Evolutionary conservation across 805 yeast species (phyloP), one percentile per base, ranked within the genome.

Genomic region (Blastobotrys attinorum): DNA sequence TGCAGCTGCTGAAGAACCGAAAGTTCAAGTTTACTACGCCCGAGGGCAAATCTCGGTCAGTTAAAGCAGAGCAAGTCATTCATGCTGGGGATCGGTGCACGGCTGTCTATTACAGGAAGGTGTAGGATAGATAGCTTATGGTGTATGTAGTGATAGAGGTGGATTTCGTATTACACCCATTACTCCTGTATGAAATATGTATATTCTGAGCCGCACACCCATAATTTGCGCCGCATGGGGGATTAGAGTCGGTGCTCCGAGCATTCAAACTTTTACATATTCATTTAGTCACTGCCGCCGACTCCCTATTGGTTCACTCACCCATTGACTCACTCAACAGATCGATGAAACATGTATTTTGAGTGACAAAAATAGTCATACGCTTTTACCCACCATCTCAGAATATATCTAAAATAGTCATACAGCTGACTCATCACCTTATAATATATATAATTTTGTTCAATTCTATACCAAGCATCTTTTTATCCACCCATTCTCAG

Each of bases 61-160:
- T 37, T 15, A 58, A 54, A 3, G 67, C 69, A 6, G 72, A 73
- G 42, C 89, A 83, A 61, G 75, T 67, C 3, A 56, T 81, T 5
- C 72, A 70, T 33, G 82, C 89, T 3, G 88, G 89, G 6, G 74
- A 66, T 8, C 70, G 70, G 39, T 65, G 76, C 31, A 73, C 83
- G 27, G 89, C 82, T 33, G 69, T 84, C 23, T 83, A 63, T 62
- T 84, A 83, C 65, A 69, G 29, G 7, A 7, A 11, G 7, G 29
- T 25, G 10, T 25, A 11, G n/a, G n/a, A n/a, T n/a, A 25, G 29
- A 11, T 11, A 8, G 10, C 11, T 25, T 11, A 8, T 25, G 7
- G 29, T 25, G 29, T 25, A 25, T 25, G 29, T 25, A 25, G 29
- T 11, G 11, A 11, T 25, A n/a, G n/a, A n/a, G n/a, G n/a, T n/a